Base-by-base conservation (phyloP, 805 yeast genomes). In the Ogataea paraovalis region DNA sequence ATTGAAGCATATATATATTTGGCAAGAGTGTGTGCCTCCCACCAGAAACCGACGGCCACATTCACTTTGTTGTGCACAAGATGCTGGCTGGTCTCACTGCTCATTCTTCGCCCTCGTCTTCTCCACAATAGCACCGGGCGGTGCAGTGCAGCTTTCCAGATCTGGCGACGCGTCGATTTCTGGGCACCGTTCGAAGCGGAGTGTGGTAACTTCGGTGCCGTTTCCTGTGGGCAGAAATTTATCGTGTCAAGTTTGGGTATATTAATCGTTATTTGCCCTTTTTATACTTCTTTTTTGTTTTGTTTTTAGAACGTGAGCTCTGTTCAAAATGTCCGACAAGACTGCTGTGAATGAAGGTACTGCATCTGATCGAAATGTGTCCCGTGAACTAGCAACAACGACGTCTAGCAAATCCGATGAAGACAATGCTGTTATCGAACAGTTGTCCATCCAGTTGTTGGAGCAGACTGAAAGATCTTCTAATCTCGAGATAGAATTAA, bases 401-500 rank as follows among this genome's bases (percentile, higher is more conserved):
- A 42, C 32, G 28, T 14, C 19, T 28, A 33, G 25, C 30, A 34
- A n/a, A n/a, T 32, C 43, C 19, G 48, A 39, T 27, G 42, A 43
- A 23, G 50, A 28, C 21, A 37, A 41, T 2, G 49, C 43, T 6
- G 53, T 48, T 20, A 54, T 62, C 16, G 53, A 60, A 7, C 61
- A 59, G 44, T 45, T 63, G 1, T 58, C 67, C 1, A 28, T 56
- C 13, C 54, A 59, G 46, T 46, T 62, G 14, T 39, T 61, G 45
- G 65, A 61, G 39, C 62, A 61, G 43, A 55, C 65, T 1, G 60
- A 61, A 40, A 46, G 52, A 40, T 55, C 38, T 42, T 48, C 58
- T 5, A 22, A 27, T 13, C 43, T 57, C 43, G 68, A 66, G 54
- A 58, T 60, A 22, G 64, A 64, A 38, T 55, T 76, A 12, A 51